These are phyloP conservation scores for Rhizoclosmatium globosum DNA, from an alignment of 192 early-diverging fungal species.

Conservation along the genomic window DNA sequence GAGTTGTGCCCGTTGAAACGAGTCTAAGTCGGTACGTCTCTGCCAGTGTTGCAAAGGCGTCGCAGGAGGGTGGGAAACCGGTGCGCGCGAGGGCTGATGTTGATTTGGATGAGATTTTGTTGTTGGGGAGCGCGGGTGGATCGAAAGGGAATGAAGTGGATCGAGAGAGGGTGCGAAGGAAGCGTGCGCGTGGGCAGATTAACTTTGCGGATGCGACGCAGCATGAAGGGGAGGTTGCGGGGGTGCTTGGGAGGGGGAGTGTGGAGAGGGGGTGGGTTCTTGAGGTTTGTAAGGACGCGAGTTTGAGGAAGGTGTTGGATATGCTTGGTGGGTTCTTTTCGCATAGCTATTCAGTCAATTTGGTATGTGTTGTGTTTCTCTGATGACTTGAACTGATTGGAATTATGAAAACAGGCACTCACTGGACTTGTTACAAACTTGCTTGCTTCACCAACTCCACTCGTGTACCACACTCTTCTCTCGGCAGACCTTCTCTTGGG, in stretches of 20 bases:
- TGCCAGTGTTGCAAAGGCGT: neutral
- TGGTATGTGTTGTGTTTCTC: slow-evolving; percentile 45
- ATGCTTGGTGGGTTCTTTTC: slow-evolving; percentile 75
- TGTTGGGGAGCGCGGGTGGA: slow-evolving; percentile 18
- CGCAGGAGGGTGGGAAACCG: neutral
- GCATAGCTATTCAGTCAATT: slow-evolving; percentile 86
- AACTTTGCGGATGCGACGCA: neutral
- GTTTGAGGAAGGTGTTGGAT: slow-evolving; percentile 51
- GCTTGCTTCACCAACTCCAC: slow-evolving; percentile 58
- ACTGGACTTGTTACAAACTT: slow-evolving; percentile 90
- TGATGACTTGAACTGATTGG: neutral
- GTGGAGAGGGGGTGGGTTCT: slow-evolving; percentile 29
- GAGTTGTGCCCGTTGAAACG: slow-evolving; percentile 30
- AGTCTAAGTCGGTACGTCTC: slow-evolving; percentile 14
- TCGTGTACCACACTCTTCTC: slow-evolving; percentile 52
- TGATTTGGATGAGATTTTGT: slow-evolving; percentile 28
- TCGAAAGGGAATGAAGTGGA: slow-evolving; percentile 26
- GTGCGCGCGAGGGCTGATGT: slow-evolving; percentile 2
- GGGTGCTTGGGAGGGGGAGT: slow-evolving; percentile 18
- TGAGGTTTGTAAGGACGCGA: slow-evolving; percentile 44
- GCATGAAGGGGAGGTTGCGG: slow-evolving; percentile 12
- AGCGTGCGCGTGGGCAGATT: no score
- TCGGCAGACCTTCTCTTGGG: slow-evolving; percentile 44
- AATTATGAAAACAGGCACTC: slow-evolving; percentile 57
- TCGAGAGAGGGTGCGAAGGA: no score